These are phyloP conservation scores for Sambucus nigra DNA, from an alignment of 129 eudicot genomes.

Conservation along the genomic window DNA sequence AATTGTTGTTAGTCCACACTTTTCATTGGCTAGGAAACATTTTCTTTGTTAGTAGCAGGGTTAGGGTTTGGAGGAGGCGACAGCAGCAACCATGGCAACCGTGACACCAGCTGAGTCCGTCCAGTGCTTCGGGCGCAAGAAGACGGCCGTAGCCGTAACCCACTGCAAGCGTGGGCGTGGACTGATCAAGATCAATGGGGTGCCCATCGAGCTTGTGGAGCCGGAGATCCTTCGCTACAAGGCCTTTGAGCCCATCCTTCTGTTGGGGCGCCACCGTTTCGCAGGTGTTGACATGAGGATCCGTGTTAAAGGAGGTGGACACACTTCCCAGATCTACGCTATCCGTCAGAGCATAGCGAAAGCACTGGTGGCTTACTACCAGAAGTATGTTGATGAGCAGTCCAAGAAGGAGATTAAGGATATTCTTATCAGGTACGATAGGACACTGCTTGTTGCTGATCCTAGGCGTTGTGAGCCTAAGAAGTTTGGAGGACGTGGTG, in stretches of 20 bases:
- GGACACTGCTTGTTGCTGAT: constrained; percentile 85
- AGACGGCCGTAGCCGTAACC: constrained; percentile 72
- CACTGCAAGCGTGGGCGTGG: constrained; percentile 84
- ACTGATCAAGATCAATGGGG: constrained; percentile 61
- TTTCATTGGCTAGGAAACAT: neutral
- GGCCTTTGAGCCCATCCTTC: constrained; percentile 60
- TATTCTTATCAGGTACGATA: constrained; percentile 63
- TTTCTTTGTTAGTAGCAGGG: neutral
- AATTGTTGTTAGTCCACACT: neutral
- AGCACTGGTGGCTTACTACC: constrained; percentile 64
- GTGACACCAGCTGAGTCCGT: constrained; percentile 39
- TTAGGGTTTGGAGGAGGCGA: neutral
- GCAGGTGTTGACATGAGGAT: constrained; percentile 70
- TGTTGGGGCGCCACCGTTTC: constrained; percentile 54
- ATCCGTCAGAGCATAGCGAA: constrained; percentile 68
- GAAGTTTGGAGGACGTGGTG: constrained; percentile 93
- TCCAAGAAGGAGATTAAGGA: constrained; percentile 84
- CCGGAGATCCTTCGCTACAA: constrained; percentile 75
- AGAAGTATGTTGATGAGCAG: constrained; percentile 78
- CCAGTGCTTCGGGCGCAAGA: constrained; percentile 78
- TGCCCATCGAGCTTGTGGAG: constrained; percentile 53
- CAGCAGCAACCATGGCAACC: constrained; percentile 31
- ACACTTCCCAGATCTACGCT: constrained; percentile 81
- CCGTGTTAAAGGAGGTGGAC: constrained; percentile 77
- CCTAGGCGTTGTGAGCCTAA: constrained; percentile 86